Evolutionary conservation across 306 rosid species (phyloP).

Genomic region (Boehmeria nivea): DNA sequence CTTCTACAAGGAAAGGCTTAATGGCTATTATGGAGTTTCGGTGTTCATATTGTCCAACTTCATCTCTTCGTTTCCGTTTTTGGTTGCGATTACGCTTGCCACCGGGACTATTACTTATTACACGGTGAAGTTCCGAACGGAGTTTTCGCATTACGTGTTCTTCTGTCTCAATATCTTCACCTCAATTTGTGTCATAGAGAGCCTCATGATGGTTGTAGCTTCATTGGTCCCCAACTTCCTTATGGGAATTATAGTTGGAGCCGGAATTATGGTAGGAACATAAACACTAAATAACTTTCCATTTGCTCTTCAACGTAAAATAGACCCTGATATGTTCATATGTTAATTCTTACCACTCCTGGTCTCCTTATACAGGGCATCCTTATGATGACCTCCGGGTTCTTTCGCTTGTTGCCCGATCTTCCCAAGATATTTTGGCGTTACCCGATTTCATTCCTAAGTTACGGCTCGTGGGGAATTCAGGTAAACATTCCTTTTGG

Average conservation of each 20-base stretch:
- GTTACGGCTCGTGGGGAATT: constrained; percentile 85
- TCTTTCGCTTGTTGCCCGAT: constrained; percentile 64
- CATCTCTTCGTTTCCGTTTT: constrained; percentile 87
- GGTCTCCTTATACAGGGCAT: constrained; percentile 58
- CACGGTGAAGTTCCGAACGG: constrained; percentile 80
- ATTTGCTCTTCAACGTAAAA: too few relatives aligned
- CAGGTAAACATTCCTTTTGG: constrained; percentile 45
- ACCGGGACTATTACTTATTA: constrained; percentile 65
- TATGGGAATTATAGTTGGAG: constrained; percentile 92
- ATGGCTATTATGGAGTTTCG: constrained; percentile 87
- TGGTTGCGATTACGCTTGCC: constrained; percentile 58
- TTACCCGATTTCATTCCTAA: constrained; percentile 77
- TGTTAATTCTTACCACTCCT: too few relatives aligned
- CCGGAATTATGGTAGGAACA: constrained; percentile 81
- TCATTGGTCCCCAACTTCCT: constrained; percentile 94
- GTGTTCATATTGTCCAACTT: constrained; percentile 76
- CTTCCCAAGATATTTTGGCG: constrained; percentile 95
- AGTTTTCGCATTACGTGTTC: constrained; percentile 50
- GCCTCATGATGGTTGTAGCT: constrained; percentile 99
- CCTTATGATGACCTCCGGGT: constrained; percentile 92
- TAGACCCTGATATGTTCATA: too few relatives aligned
- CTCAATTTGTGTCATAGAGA: constrained; percentile 79
- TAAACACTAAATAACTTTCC: too few relatives aligned
- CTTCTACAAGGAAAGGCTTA: constrained; percentile 73
- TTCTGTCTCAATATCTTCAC: constrained; percentile 64